Conservation (phyloP, 257 asterid genomes). For the Oldenlandia corymbosa region DNA sequence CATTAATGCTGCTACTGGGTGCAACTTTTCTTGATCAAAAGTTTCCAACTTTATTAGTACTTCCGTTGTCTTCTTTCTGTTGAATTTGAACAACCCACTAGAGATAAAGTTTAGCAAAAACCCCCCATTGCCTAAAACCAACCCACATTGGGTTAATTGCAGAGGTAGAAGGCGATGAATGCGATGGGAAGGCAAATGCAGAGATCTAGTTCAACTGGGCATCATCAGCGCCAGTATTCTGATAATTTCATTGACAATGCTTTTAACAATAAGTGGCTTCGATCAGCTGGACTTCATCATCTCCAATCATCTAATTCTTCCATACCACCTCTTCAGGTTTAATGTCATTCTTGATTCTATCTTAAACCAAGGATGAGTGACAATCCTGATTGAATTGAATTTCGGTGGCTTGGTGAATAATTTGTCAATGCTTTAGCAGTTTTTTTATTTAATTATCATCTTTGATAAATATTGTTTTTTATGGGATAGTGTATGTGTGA, state of each 20-base stretch:
- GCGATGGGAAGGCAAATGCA: conserved; percentile 31
- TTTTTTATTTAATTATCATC: not conserved
- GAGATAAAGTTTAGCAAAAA: not conserved
- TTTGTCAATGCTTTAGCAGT: not conserved
- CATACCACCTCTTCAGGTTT: conserved; percentile 36
- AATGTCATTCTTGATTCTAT: not conserved
- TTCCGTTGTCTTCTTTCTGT: conserved; percentile 1
- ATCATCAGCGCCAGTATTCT: conserved; percentile 21
- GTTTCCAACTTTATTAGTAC: conserved; percentile 9
- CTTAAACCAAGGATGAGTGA: not conserved
- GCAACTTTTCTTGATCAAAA: conserved; percentile 1
- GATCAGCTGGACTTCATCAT: conserved; percentile 39
- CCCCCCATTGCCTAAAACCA: not conserved
- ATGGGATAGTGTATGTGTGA: not conserved
- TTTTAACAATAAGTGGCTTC: conserved; percentile 34
- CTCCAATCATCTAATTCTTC: conserved; percentile 30
- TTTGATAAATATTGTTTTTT: not conserved
- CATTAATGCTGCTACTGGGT: not conserved
- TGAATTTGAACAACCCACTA: not conserved
- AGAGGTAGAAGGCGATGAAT: conserved; percentile 17
- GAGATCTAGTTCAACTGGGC: conserved; percentile 33
- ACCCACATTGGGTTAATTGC: not conserved
- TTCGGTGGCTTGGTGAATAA: not conserved
- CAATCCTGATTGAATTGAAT: not conserved
- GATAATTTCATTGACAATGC: conserved; percentile 31